Percentiles rank a stretch among this genome's conserved stretches.
Evolutionary conservation across 441 rosid species (phyloP).

Genomic region (Macaranga tanarius): DNA sequence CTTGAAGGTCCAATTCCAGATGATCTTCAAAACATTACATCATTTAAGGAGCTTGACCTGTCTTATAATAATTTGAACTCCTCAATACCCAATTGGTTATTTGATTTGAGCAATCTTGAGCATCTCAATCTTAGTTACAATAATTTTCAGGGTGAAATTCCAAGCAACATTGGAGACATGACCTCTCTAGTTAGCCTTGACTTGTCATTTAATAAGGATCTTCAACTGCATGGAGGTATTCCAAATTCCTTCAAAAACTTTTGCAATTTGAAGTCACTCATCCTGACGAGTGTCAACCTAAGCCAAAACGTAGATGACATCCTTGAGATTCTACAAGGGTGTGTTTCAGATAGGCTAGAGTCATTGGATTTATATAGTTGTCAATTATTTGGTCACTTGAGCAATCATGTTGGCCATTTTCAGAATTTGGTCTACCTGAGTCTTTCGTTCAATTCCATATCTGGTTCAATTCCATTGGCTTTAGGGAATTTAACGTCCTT

Average conservation of each 20-base stretch:
- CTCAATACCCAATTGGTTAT: slow-evolving; percentile 9
- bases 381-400: slow-evolving; percentile 7
- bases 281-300: background rate
- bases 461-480: background rate
- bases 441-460: slow-evolving; percentile 4
- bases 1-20: background rate
- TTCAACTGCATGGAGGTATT: slow-evolving; percentile 10
- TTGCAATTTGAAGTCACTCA: slow-evolving; percentile 10
- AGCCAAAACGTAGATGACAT: slow-evolving; percentile 8
- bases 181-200: slow-evolving; percentile 12
- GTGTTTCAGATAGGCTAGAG: background rate
- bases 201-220: background rate
- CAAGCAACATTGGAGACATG: slow-evolving; percentile 9
- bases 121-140: background rate
- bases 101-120: background rate
- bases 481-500: background rate
- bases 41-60: background rate
- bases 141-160: slow-evolving; percentile 14
- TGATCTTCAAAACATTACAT: background rate
- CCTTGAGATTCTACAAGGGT: slow-evolving; percentile 7
- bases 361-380: background rate
- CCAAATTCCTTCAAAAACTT: slow-evolving; percentile 14
- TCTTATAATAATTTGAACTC: background rate
- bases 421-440: background rate
- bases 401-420: background rate